phyloP scores from a whole-genome alignment of 345 rosid species.

The Gossypium raimondii region DNA sequence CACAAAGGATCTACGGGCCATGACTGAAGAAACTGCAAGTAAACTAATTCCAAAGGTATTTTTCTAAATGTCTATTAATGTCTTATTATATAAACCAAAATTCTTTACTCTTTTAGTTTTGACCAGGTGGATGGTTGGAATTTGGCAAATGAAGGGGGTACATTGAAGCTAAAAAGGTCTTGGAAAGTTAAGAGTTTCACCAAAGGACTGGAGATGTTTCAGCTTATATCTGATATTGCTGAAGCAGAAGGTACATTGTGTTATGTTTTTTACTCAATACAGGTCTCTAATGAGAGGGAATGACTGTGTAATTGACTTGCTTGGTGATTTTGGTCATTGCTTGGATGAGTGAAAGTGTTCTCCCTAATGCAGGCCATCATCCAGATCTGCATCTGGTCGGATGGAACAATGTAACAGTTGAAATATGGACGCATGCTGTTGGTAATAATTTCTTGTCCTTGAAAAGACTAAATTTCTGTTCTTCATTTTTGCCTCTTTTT shows the following conservation, averaged over 20 bases:
- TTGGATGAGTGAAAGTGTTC: conserved; percentile 10
- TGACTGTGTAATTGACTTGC: neutral
- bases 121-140: conserved; percentile 76
- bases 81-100: neutral
- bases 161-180: conserved; percentile 60
- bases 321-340: neutral
- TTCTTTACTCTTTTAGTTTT: conserved; percentile 2
- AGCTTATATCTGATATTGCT: conserved; percentile 68
- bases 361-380: conserved; percentile 74
- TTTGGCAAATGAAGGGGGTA: conserved; percentile 63
- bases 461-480: neutral
- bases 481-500: neutral
- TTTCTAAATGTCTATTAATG: neutral
- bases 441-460: conserved; percentile 43
- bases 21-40: conserved; percentile 73
- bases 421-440: conserved; percentile 91
- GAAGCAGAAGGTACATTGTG: conserved; percentile 66
- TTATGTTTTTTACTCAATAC: neutral
- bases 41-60: conserved; percentile 55
- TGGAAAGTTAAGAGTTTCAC: conserved; percentile 76
- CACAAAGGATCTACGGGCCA: conserved; percentile 69
- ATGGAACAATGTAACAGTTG: conserved; percentile 89
- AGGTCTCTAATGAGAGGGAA: neutral
- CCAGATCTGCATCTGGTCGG: conserved; percentile 97
- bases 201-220: conserved; percentile 80